phyloP scores from a whole-genome alignment of 768 basidiomycete species.

The Fomitopsis serialis region DNA sequence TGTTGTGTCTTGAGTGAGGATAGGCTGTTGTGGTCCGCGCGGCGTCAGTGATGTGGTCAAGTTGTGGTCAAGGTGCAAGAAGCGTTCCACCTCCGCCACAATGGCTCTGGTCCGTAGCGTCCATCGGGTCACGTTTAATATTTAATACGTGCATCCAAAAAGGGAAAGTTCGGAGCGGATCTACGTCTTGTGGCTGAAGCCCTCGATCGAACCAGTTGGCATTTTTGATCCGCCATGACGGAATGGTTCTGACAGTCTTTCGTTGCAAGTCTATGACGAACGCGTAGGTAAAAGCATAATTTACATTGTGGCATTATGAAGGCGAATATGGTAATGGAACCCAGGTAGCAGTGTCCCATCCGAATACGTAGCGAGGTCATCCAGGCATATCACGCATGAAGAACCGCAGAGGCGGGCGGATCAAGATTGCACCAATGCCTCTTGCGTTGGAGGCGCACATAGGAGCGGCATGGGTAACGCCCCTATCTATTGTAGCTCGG shows the following conservation, averaged over 20 bases:
- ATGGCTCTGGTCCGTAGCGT: neutral
- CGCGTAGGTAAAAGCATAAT: too few species aligned
- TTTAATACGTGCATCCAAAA: neutral
- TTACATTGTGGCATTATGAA: too few species aligned
- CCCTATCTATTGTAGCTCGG: slow-evolving; percentile 50
- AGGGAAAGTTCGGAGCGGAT: neutral
- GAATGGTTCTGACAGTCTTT: neutral
- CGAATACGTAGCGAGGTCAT: too few species aligned
- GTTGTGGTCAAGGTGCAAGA: neutral
- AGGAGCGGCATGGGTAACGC: too few species aligned
- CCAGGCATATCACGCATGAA: too few species aligned
- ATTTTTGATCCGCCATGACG: neutral
- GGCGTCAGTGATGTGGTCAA: neutral
- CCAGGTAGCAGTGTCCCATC: too few species aligned
- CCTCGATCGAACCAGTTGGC: neutral
- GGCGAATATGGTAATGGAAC: too few species aligned
- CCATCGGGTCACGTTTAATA: neutral
- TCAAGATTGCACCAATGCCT: too few species aligned
- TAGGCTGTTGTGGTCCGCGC: neutral
- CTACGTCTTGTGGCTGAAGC: neutral
- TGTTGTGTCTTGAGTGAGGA: neutral
- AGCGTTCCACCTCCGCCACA: neutral
- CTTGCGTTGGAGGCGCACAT: too few species aligned
- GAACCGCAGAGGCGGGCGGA: too few species aligned
- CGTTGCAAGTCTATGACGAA: too few species aligned